Evolutionary conservation across 2,329 filamentous ascomycete species (phyloP).

Genomic region (Ceratocystis eucalypticola): DNA sequence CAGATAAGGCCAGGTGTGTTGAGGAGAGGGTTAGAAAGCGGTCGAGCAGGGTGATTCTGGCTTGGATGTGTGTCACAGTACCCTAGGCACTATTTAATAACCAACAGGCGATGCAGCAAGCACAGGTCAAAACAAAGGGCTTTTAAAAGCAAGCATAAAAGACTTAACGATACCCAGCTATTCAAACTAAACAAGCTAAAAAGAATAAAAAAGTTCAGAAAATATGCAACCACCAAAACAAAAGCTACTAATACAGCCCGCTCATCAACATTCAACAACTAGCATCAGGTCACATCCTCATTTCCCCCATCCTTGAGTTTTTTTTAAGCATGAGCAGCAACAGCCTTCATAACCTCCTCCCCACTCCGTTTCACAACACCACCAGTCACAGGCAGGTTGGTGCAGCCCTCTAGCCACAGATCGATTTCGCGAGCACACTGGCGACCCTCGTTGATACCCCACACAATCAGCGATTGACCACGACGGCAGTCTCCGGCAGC

Average conservation of each 20-base stretch:
- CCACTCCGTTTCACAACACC: slow-evolving; percentile 82
- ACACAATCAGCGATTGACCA: slow-evolving; percentile 91
- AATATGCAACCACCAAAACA: not conserved
- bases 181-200: not conserved
- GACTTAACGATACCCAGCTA: not conserved
- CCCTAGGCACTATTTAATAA: too few species aligned
- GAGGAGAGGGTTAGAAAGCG: too few species aligned
- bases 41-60: too few species aligned
- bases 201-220: slow-evolving; percentile 2
- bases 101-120: too few species aligned
- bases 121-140: too few species aligned
- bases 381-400: slow-evolving; percentile 74
- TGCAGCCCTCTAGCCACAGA: slow-evolving; percentile 66
- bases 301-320: not conserved
- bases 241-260: slow-evolving; percentile 2
- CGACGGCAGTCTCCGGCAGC: slow-evolving; percentile 90
- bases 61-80: too few species aligned
- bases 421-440: slow-evolving; percentile 88
- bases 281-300: not conserved
- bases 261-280: not conserved
- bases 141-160: too few species aligned
- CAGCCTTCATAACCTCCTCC: slow-evolving; percentile 46
- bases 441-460: slow-evolving; percentile 96
- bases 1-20: too few species aligned
- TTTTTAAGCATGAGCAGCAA: slow-evolving; percentile 21